Conservation (phyloP, 441 rosid species). For the Corymbia citriodora region DNA sequence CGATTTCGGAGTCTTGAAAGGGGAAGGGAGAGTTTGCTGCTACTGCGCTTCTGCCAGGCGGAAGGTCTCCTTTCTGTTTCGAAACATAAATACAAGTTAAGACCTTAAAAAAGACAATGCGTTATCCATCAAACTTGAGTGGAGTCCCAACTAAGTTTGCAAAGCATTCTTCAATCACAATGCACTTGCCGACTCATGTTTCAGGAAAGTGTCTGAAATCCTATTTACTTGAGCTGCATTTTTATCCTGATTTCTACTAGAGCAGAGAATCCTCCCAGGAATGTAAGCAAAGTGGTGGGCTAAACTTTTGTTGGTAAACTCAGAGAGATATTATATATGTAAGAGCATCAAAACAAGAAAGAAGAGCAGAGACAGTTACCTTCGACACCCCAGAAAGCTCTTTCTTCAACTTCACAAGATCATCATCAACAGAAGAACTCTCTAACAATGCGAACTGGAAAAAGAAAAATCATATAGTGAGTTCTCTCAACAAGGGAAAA, state of each 20-base stretch:
- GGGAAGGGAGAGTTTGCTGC: constrained; percentile 26
- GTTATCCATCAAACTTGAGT: background rate
- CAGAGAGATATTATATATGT: background rate
- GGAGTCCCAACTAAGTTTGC: background rate
- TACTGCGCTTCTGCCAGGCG: constrained; percentile 31
- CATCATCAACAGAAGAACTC: constrained; percentile 45
- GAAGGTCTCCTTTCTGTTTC: constrained; percentile 49
- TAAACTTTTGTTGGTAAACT: background rate
- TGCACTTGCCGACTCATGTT: background rate
- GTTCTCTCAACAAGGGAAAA: background rate
- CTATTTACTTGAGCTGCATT: background rate
- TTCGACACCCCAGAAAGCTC: constrained; percentile 37
- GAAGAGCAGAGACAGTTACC: constrained; percentile 16
- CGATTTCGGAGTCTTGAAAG: constrained; percentile 37
- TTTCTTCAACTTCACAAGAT: constrained; percentile 39
- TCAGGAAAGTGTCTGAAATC: background rate
- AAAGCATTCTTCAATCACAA: background rate
- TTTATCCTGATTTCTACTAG: background rate
- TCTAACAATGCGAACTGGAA: constrained; percentile 45
- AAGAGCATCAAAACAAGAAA: background rate
- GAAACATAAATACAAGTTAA: background rate
- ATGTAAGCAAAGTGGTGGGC: background rate
- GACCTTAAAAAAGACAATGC: background rate
- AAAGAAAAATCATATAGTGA: background rate
- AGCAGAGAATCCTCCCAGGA: background rate